Evolutionary conservation across 495 filamentous ascomycete species (phyloP).

Genomic region (Talaromyces proteolyticus): DNA sequence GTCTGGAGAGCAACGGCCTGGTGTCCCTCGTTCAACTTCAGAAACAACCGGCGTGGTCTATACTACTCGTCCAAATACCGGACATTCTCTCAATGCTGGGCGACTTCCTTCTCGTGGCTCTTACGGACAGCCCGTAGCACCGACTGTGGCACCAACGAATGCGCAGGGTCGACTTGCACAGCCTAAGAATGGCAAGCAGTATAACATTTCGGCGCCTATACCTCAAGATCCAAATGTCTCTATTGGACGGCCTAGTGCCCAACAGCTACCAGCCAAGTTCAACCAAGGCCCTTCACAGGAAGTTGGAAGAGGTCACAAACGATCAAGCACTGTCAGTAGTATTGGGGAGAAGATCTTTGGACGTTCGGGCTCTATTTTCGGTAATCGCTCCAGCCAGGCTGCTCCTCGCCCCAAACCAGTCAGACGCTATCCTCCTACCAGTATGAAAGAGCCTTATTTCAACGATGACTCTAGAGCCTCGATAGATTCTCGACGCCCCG

Average conservation of each 20-base stretch:
- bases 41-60: conserved; percentile 48
- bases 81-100: conserved; percentile 60
- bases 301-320: conserved; percentile 68
- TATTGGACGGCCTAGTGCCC: conserved; percentile 57
- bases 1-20: conserved; percentile 15
- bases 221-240: conserved; percentile 41
- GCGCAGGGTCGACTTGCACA: conserved; percentile 87
- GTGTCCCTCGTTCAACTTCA: conserved; percentile 49
- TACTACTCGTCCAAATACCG: conserved; percentile 66
- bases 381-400: conserved; percentile 38
- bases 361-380: conserved; percentile 72
- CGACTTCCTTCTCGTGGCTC: conserved; percentile 74
- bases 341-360: conserved; percentile 74
- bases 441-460: conserved; percentile 60
- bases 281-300: conserved; percentile 40
- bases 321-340: conserved; percentile 83
- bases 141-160: conserved; percentile 83
- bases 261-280: conserved; percentile 37
- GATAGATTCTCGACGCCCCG: conserved; percentile 75
- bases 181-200: conserved; percentile 66
- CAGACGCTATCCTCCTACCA: conserved; percentile 66
- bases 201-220: conserved; percentile 69
- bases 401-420: conserved; percentile 28
- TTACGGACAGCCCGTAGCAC: conserved; percentile 84
- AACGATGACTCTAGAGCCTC: conserved; percentile 61